A percentile compares a stretch with the other conserved stretches of the same genome.
Conservation (phyloP, 345 rosid genomes). For the Conringia planisiliqua region DNA sequence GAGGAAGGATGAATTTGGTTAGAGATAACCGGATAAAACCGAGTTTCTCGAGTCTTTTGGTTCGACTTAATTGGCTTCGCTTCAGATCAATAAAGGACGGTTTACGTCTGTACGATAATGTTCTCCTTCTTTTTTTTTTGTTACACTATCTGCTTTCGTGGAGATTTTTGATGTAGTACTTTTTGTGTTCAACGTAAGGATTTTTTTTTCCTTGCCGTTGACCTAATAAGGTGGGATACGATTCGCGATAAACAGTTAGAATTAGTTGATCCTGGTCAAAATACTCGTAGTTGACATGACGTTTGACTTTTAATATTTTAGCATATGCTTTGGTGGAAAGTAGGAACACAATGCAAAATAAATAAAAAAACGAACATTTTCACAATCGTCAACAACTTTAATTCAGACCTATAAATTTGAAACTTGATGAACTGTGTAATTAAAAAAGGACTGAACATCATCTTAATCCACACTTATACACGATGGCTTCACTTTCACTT, state of each 20-base stretch:
- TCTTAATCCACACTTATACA: background rate
- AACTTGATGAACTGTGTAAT: background rate
- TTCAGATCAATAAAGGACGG: too few species aligned
- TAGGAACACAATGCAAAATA: slow-evolving; percentile 36
- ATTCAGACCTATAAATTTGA: slow-evolving; percentile 10
- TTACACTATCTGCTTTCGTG: too few species aligned
- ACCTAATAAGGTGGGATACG: background rate
- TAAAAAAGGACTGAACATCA: background rate
- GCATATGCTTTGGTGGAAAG: slow-evolving; percentile 23
- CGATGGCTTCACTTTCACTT: slow-evolving; percentile 18
- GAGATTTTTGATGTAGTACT: too few species aligned
- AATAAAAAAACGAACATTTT: background rate
- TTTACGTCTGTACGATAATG: too few species aligned
- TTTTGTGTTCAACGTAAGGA: too few species aligned
- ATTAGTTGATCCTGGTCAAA: slow-evolving; percentile 13
- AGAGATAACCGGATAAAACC: background rate
- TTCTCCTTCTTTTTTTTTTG: too few species aligned
- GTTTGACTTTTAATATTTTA: slow-evolving; percentile 26
- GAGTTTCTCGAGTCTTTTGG: background rate
- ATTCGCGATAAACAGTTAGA: background rate
- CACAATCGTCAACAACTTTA: background rate
- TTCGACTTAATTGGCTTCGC: too few species aligned
- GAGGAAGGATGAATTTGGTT: background rate
- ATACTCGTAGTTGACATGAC: slow-evolving; percentile 20
- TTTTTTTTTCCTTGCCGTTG: background rate